Base-by-base conservation (phyloP, 2,329 filamentous ascomycete genomes). In the Diaporthe sp. region DNA sequence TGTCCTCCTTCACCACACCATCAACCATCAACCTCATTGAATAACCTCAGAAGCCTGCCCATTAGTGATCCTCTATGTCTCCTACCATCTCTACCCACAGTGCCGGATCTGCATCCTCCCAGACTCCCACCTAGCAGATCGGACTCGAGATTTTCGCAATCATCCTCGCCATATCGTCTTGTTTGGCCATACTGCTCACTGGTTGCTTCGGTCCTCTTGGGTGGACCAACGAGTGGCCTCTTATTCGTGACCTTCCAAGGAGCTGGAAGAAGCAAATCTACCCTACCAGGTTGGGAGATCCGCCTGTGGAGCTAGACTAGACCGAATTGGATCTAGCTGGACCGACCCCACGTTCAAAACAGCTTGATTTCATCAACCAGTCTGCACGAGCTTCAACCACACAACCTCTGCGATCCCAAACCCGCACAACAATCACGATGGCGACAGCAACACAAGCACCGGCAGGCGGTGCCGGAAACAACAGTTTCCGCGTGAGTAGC, bases 401-500 rank as follows among this genome's bases (percentile, higher is more conserved):
- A 73, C 61, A 42, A 69, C 55, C 58, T 75, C 62, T 71, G 46
- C 39, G 42, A 15, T 39, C 55, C 61, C 44, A 77, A 76, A 77
- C 75, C 68, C 72, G 62, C 76, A 69, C 28, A 62, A 62, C 39
- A 59, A 72, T 58, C 78, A 84, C 77, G 73, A 88, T 87, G 85
- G 84, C 86, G 79, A 84, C 85, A 79, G 84, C 88, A 73, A 42
- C 58, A 84, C 85, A 88, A 79, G 80, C 84, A 74, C 81, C 84
- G 58, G 84, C 84, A 78, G 82, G 79, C 81, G 85, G 84, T 78
- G 34, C 34, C 8, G 83, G 85, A 78, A 90, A 90, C 86, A 86
- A 87, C 53, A 61, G 51, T 78, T 92, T 92, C 83, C 88, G 88
- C 81, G 90, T 91, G 86, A 78, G 86, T 79, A 81, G 46, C 72